Evolutionary conservation across 257 asterid species (phyloP).

Genomic region (Lavandula angustifolia): DNA sequence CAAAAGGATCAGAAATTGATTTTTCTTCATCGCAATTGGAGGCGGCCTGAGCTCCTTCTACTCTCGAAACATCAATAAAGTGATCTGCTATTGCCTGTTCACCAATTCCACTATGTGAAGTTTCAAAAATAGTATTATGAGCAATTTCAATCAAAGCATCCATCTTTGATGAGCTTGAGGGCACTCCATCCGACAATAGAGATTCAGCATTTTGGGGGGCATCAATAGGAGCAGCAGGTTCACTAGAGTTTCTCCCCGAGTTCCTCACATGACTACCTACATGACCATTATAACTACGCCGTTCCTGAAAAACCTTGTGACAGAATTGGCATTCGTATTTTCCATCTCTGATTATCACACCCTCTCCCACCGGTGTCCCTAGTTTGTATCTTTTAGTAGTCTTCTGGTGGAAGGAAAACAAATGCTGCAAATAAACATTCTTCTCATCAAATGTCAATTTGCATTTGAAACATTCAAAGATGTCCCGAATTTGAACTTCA

Average conservation of each 20-base stretch:
- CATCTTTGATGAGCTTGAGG: constrained; percentile 48
- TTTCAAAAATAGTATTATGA: constrained; percentile 44
- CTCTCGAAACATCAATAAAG: constrained; percentile 38
- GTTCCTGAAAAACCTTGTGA: constrained; percentile 83
- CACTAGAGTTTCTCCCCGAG: constrained; percentile 52
- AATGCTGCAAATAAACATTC: constrained; percentile 78
- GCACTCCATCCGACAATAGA: constrained; percentile 38
- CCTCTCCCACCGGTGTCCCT: constrained; percentile 75
- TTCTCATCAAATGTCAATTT: constrained; percentile 68
- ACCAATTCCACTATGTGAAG: constrained; percentile 38
- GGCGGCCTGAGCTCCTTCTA: constrained; percentile 46
- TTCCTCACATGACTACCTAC: constrained; percentile 86
- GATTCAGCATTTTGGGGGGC: constrained; percentile 43
- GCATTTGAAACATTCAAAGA: constrained; percentile 85
- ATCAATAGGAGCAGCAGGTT: constrained; percentile 37
- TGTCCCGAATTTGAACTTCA: constrained; percentile 81
- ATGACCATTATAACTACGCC: constrained; percentile 81
- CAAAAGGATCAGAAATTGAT: constrained; percentile 39
- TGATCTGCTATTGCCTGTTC: constrained; percentile 37
- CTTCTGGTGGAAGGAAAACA: constrained; percentile 76
- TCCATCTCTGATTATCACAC: constrained; percentile 79
- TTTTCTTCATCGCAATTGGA: constrained; percentile 33
- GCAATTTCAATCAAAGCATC: constrained; percentile 62
- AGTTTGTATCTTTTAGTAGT: constrained; percentile 72
- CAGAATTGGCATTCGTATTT: constrained; percentile 91